These are phyloP conservation scores for Rhodotorula sp. DNA, from an alignment of 1,284 basidiomycete genomes.

Conservation along the genomic window DNA sequence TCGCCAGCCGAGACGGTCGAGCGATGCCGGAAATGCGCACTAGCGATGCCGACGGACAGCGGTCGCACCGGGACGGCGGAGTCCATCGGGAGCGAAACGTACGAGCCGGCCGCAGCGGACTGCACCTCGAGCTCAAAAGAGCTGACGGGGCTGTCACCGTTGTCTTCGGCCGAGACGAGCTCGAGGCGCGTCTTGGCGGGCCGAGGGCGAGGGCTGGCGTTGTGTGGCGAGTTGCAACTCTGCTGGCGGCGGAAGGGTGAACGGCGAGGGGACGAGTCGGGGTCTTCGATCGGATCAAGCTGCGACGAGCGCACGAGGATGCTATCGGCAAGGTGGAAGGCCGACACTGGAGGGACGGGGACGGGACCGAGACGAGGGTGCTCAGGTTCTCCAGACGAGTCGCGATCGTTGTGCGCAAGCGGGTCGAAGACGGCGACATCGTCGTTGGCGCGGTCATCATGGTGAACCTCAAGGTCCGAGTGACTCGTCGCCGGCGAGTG, in stretches of 20 bases:
- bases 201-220: not conserved
- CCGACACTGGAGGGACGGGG: constrained; percentile 9
- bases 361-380: constrained; percentile 3
- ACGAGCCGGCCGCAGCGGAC: constrained; percentile 4
- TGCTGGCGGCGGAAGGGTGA: not conserved
- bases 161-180: constrained; percentile 7
- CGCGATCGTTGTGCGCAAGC: not conserved
- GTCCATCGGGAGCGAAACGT: constrained; percentile 7
- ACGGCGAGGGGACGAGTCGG: constrained; percentile 30
- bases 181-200: constrained; percentile 17
- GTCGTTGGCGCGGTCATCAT: not conserved
- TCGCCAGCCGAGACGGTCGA: not conserved
- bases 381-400: not conserved
- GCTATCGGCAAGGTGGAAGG: constrained; percentile 9
- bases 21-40: no score
- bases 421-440: constrained; percentile 19
- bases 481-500: constrained; percentile 24
- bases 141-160: not conserved
- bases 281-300: constrained; percentile 36
- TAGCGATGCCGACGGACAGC: no score
- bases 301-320: constrained; percentile 11
- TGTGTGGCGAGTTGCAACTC: not conserved
- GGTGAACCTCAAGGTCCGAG: constrained; percentile 14
- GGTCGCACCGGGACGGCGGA: not conserved
- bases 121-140: constrained; percentile 14